These are phyloP conservation scores for Penicillium mononematosum DNA, from an alignment of 495 filamentous ascomycete genomes.

Conservation along the genomic window DNA sequence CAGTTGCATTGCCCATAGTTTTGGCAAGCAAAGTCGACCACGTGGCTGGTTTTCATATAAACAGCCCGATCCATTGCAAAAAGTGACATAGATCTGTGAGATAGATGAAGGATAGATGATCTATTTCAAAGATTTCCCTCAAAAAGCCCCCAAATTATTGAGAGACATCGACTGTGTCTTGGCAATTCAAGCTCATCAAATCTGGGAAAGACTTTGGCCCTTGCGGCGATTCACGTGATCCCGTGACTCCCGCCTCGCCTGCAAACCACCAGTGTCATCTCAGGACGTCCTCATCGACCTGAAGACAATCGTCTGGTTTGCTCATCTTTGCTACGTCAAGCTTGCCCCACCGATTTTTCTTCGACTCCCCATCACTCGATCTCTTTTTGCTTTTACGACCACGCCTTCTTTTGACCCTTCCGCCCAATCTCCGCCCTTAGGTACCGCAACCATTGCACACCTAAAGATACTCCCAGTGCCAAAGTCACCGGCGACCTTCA, in stretches of 20 bases:
- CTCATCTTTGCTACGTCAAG: slow-evolving; percentile 22
- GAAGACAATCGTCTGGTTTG: slow-evolving; percentile 24
- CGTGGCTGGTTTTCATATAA: slow-evolving; percentile 2
- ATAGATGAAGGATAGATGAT: not conserved
- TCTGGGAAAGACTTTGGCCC: slow-evolving; percentile 28
- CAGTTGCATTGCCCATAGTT: not conserved
- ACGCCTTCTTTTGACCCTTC: slow-evolving; percentile 35
- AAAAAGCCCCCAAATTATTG: not conserved
- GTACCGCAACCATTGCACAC: slow-evolving; percentile 27
- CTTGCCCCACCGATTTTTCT: slow-evolving; percentile 3
- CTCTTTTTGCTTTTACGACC: slow-evolving; percentile 21
- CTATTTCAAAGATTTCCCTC: not conserved
- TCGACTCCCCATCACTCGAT: slow-evolving; percentile 17
- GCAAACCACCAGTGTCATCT: slow-evolving; percentile 42
- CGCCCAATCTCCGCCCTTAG: slow-evolving; percentile 34
- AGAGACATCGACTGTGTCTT: slow-evolving; percentile 1
- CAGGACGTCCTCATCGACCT: slow-evolving; percentile 22
- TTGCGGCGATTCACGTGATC: slow-evolving; percentile 29
- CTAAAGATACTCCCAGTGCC: slow-evolving; percentile 10
- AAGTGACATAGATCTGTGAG: not conserved
- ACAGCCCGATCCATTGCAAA: not conserved
- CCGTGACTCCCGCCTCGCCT: slow-evolving; percentile 44
- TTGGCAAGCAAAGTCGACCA: not conserved
- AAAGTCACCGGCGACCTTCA: slow-evolving; percentile 6
- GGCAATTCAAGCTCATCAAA: slow-evolving; percentile 11